Percentiles rank a stretch among this genome's conserved stretches.
Conservation (phyloP, 2,329 filamentous ascomycete genomes). For the Didymellaceae sp. region DNA sequence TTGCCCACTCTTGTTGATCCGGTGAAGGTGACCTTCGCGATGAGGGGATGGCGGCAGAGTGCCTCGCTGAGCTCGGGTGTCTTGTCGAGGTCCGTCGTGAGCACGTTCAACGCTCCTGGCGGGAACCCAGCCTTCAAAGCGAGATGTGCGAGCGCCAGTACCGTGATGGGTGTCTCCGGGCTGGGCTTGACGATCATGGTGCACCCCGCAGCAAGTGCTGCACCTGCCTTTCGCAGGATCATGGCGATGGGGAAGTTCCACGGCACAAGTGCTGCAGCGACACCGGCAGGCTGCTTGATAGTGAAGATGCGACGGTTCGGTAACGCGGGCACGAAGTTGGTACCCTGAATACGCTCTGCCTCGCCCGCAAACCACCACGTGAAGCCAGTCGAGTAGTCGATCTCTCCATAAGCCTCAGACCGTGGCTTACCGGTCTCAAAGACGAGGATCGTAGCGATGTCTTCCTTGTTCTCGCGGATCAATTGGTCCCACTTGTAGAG, state of each 20-base stretch:
- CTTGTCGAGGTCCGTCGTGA: constrained; percentile 65
- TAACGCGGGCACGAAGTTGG: constrained; percentile 63
- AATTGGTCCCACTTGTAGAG: constrained; percentile 70
- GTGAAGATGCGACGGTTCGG: constrained; percentile 71
- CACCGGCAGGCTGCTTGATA: constrained; percentile 76
- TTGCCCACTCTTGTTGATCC: constrained; percentile 66
- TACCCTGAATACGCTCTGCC: constrained; percentile 68
- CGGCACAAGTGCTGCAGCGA: constrained; percentile 71
- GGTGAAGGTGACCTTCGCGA: constrained; percentile 70
- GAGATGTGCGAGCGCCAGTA: constrained; percentile 48
- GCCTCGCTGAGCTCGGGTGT: constrained; percentile 62
- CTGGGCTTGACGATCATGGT: constrained; percentile 68
- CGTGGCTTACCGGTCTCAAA: constrained; percentile 65
- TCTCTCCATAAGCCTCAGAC: constrained; percentile 59
- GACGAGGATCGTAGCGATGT: constrained; percentile 68
- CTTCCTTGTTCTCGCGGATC: constrained; percentile 67
- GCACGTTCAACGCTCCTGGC: constrained; percentile 65
- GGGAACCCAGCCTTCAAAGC: constrained; percentile 56
- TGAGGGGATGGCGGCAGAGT: constrained; percentile 62
- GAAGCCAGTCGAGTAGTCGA: constrained; percentile 62
- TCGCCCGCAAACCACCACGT: constrained; percentile 61
- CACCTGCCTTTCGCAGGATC: constrained; percentile 71
- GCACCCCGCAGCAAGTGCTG: constrained; percentile 73
- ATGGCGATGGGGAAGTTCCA: constrained; percentile 77
- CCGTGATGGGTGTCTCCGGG: constrained; percentile 50